Base-by-base conservation (phyloP, 805 yeast species). In the Kuraishia piskuri region DNA sequence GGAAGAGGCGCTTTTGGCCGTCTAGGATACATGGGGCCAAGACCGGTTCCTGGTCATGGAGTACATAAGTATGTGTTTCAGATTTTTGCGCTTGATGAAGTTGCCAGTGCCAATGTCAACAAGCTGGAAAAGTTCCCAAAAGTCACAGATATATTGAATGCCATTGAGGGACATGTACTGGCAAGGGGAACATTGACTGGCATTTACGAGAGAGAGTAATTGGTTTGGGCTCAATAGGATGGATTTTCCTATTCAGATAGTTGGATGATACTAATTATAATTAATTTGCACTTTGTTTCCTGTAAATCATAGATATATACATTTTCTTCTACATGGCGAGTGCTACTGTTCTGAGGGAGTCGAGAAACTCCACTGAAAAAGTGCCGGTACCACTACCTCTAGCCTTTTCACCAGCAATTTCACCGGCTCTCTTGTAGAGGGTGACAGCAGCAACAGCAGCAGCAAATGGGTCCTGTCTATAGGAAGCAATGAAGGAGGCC, bases 391-490 rank as follows among this genome's bases (percentile, higher is more conserved):
- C 82, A 1, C 56, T 61, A 2, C 66, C 37, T 2, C 54, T 55
- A 19, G 69, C 62, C 36, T 52, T 53, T 1, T 53, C 52, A 0
- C 76, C 81, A 0, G 90, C 91, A 7, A 62, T 45, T 24, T 65
- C 72, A 1, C 91, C 90, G 0, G 90, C 87, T 19, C 70, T 61
- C 55, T 86, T 87, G 67, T 83, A 88, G 12, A 79, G 56, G 2
- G 64, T 47, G 1, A 86, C 79, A 0, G 90, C 92, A 0, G 74
- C 71, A 2, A 74, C 71, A 0, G 80, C 78, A 1, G 85, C 81
- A 7, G 63, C 65, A 54, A 75, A 76, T 0, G 75, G 60, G 52
- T 70, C 67, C 7, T 61, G 66, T 0, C 73, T 67, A 52, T 66
- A 60, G 2, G 80, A 78, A 2, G 83, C 83, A 1, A 82, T 64